Base-by-base conservation (phyloP, 2,329 filamentous ascomycete species). In the Penicillium sclerotigenum region DNA sequence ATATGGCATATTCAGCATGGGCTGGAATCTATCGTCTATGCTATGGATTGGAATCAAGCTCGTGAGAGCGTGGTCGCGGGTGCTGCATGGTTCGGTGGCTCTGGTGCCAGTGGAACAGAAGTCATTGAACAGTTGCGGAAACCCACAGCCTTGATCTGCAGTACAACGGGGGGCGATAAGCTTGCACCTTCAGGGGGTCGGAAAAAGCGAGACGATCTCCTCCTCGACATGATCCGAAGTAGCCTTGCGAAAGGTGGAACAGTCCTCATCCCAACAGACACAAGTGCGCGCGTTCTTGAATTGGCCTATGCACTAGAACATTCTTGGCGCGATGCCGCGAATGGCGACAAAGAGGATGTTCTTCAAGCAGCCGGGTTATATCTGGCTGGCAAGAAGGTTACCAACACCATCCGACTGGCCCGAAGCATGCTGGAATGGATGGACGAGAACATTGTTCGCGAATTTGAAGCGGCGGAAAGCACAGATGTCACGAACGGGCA, bases 1-100 rank as follows among this genome's bases (percentile, higher is more conserved):
- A 96, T 99, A 78, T 99, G 94, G 94, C 93, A 97, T 68, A 92
- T 99, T 62, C 93, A 97, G 68, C 91, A 97, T 77, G 91, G 92
- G 0, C 83, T 97, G 70, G 94, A 99, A 73, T 97, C 92, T 0
- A 93, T 99, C 40, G 92, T 99, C 1, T 97, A 99, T 68, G 93
- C 94, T 0, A 90, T 97, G 18, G 93, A 97, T 69, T 99, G 94
- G 94, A 97, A 97, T 66, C 92, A 97, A 75, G 91, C 89, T n/a
- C 86, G 91, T 64, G 94, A 99, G 72, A 96, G 96, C 75, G 91
- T 97, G 16, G 87, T 96, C 57, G 87, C 93, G 0, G 93, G 93
- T 60, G 94, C 94, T 22, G 91, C 93, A 26, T 97, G 94, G 91
- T 81, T 99, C 40, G 91, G 90, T 43, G 90, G 90, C 6, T 87